phyloP scores from a whole-genome alignment of 2,329 filamentous ascomycete genomes.

The Beauveria medogensis region DNA sequence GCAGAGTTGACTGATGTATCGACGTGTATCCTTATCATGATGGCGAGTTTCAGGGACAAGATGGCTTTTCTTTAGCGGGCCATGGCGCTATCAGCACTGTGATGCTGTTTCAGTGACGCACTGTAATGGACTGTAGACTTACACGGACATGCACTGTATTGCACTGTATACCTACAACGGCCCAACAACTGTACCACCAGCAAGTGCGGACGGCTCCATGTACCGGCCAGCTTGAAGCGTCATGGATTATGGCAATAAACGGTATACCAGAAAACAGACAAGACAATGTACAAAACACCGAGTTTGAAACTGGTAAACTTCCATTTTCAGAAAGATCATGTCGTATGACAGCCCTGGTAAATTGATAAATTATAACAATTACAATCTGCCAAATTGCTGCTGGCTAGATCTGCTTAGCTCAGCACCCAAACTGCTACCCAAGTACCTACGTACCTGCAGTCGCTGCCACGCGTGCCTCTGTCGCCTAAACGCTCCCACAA shows the following conservation, averaged over 20 bases:
- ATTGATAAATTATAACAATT: too few species aligned
- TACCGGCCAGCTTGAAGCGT: neutral
- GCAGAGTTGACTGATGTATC: too few species aligned
- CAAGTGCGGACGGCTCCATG: neutral
- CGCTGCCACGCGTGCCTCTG: constrained; percentile 8
- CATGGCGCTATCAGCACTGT: neutral
- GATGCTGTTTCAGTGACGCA: neutral
- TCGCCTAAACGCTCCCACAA: neutral
- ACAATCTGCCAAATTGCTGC: too few species aligned
- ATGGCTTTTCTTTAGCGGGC: neutral
- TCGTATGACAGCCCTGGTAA: too few species aligned
- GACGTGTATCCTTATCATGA: too few species aligned
- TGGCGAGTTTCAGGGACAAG: too few species aligned
- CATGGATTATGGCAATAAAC: neutral
- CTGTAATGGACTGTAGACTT: neutral
- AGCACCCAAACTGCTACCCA: neutral
- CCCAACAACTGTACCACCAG: too few species aligned
- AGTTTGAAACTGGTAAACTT: too few species aligned
- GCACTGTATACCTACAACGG: neutral
- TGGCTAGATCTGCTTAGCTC: neutral
- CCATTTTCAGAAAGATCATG: too few species aligned
- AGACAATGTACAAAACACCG: too few species aligned
- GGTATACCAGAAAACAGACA: neutral
- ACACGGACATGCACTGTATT: neutral
- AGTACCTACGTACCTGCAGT: neutral